Conservation (phyloP, 78 protist genomes). For the Emiliania huxleyi region DNA sequence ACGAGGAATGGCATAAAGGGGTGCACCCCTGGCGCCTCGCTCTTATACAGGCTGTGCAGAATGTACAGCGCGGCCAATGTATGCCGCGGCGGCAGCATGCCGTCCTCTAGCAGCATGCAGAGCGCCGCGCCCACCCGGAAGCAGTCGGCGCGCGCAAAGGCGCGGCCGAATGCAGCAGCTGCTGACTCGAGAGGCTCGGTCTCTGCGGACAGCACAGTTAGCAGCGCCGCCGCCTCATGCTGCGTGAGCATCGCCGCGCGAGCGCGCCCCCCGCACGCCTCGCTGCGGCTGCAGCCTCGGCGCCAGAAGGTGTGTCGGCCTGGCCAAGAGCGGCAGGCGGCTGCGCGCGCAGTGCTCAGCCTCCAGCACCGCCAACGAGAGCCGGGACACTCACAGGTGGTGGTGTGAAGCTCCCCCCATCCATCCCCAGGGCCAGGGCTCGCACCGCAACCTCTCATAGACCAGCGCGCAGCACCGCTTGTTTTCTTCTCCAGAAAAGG, state of each 20-base stretch:
- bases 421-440: too few species aligned
- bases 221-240: background rate
- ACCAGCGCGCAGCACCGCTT: too few species aligned
- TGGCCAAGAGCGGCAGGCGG: too few species aligned
- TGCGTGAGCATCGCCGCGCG: background rate
- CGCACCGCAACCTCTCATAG: too few species aligned
- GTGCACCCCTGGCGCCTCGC: slow-evolving; percentile 29
- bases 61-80: background rate
- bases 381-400: too few species aligned
- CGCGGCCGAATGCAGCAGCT: background rate
- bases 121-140: slow-evolving; percentile 40
- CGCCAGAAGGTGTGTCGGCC: too few species aligned
- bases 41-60: slow-evolving; percentile 29
- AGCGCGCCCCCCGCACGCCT: too few species aligned
- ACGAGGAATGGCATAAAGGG: slow-evolving; percentile 36
- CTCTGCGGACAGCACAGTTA: background rate
- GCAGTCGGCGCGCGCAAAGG: slow-evolving; percentile 31
- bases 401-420: too few species aligned
- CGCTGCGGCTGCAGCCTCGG: too few species aligned
- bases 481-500: too few species aligned
- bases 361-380: too few species aligned
- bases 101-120: background rate
- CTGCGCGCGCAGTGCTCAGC: too few species aligned
- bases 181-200: background rate
- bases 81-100: background rate